Evolutionary conservation across 192 early-diverging fungal species (phyloP), one percentile per base, ranked within the genome.

Genomic region (Paraglomus occultum): DNA sequence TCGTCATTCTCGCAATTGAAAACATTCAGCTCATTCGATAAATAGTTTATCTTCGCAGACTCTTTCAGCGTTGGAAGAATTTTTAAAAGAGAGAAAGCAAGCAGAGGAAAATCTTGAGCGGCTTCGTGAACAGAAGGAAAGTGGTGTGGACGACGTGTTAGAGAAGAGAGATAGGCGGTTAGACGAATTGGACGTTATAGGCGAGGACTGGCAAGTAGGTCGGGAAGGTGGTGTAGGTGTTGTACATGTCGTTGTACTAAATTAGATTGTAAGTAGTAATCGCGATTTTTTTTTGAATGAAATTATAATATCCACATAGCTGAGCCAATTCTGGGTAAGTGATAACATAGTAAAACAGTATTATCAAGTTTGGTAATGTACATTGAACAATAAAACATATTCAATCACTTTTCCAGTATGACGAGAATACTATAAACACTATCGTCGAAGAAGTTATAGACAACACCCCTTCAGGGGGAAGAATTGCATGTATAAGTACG

Each of bases 61-160:
- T 10, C 50, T 70, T 49, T 70, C 67, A 3, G 67, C 67, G 7
- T 44, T 70, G 40, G 44, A 70, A 40, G 67, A 70, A 59, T 70
- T 70, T 50, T 17, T 70, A 48, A 17, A 18, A 14, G 90, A 91
- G 71, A 88, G 91, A 77, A 67, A 87, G 62, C 86, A 85, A 48
- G 71, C 78, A 55, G 83, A 90, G 44, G 81, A 84, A 7, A 77
- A 76, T 55, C 88, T 91, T 58, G 90, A 87, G 18, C 64, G 79
- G 68, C 78, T 92, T 23, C 77, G 83, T 44, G 80, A 76, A 8
- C 81, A 88, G 60, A 76, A 77, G 22, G 76, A 71, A 17, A 83
- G 82, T 70, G 68, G 17, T 58, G 12, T 48, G 42, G 22, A 40
- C n/a, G 49, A 39, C 46, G 18, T 17, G 55, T 59, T 59, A 55